Evolutionary conservation across 2,329 filamentous ascomycete genomes (phyloP).

Genomic region (Pseudogymnoascus sp.): DNA sequence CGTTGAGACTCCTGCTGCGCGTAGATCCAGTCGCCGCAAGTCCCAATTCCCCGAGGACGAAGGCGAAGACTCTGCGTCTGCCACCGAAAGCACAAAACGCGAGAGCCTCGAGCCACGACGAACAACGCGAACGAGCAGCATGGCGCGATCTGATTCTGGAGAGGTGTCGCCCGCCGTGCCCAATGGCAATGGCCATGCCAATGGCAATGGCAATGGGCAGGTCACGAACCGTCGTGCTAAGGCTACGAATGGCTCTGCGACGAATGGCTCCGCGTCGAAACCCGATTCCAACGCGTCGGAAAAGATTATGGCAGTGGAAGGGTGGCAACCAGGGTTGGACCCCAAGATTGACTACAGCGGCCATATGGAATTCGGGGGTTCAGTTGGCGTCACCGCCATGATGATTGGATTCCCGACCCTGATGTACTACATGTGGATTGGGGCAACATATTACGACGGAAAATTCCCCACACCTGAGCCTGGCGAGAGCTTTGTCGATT

Average conservation of each 20-base stretch:
- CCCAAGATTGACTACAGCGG: constrained; percentile 55
- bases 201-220: constrained; percentile 12
- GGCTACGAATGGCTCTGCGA: constrained; percentile 1
- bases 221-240: constrained; percentile 2
- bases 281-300: constrained; percentile 12
- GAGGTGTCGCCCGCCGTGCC: constrained; percentile 8
- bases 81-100: constrained; percentile 22
- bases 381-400: constrained; percentile 68
- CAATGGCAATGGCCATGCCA: constrained; percentile 11
- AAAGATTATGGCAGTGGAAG: constrained; percentile 35
- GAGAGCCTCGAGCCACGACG: constrained; percentile 19
- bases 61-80: constrained; percentile 27
- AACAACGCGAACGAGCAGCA: constrained; percentile 9
- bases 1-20: constrained; percentile 41
- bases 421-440: constrained; percentile 99
- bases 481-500: constrained; percentile 61
- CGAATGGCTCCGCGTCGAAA: constrained; percentile 10
- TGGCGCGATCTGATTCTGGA: constrained; percentile 7
- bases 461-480: constrained; percentile 60
- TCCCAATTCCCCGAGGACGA: constrained; percentile 25
- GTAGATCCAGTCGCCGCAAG: constrained; percentile 34
- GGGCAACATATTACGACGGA: constrained; percentile 84
- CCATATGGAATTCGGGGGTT: constrained; percentile 78
- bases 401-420: constrained; percentile 89
- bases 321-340: constrained; percentile 51